phyloP scores from a whole-genome alignment of 225 moss, liverwort and hornwort species.

The Marchantia paleacea region DNA sequence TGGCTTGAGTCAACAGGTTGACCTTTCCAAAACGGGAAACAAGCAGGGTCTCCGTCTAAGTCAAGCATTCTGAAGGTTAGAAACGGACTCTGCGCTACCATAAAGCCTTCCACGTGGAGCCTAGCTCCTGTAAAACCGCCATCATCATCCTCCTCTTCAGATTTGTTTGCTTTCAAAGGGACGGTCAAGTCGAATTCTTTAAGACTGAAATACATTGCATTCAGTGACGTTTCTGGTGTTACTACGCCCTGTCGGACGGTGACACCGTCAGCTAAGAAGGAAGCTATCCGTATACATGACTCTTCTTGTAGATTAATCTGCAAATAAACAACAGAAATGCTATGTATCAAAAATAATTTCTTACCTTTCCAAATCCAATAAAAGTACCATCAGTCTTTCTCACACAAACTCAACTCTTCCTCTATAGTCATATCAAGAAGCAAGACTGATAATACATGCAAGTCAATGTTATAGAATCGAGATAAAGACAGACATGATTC shows the following conservation, averaged over 20 bases:
- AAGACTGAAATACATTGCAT: slow-evolving; percentile 85
- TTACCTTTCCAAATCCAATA: not conserved
- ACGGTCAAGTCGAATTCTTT: slow-evolving; percentile 93
- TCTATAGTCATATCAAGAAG: not conserved
- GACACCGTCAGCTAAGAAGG: slow-evolving; percentile 92
- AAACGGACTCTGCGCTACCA: slow-evolving; percentile 94
- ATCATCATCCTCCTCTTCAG: slow-evolving; percentile 54
- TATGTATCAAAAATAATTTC: not conserved
- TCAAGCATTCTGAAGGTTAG: slow-evolving; percentile 72
- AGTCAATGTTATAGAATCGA: no score
- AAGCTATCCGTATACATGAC: slow-evolving; percentile 90
- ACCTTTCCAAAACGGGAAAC: slow-evolving; percentile 93
- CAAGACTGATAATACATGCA: no score
- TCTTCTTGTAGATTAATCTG: slow-evolving; percentile 96
- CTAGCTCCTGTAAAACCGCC: slow-evolving; percentile 86
- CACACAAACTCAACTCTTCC: not conserved
- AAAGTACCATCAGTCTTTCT: not conserved
- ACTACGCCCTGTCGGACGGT: slow-evolving; percentile 87
- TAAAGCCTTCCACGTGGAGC: slow-evolving; percentile 91
- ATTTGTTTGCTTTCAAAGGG: slow-evolving; percentile 48
- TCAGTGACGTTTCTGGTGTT: slow-evolving; percentile 80
- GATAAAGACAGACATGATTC: no score
- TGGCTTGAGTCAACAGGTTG: slow-evolving; percentile 98
- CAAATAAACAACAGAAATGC: not conserved
- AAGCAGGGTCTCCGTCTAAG: slow-evolving; percentile 88